Percentiles rank a stretch among this genome's conserved stretches.
Conservation (phyloP, 2,329 filamentous ascomycete genomes). For the Claviceps sp. region DNA sequence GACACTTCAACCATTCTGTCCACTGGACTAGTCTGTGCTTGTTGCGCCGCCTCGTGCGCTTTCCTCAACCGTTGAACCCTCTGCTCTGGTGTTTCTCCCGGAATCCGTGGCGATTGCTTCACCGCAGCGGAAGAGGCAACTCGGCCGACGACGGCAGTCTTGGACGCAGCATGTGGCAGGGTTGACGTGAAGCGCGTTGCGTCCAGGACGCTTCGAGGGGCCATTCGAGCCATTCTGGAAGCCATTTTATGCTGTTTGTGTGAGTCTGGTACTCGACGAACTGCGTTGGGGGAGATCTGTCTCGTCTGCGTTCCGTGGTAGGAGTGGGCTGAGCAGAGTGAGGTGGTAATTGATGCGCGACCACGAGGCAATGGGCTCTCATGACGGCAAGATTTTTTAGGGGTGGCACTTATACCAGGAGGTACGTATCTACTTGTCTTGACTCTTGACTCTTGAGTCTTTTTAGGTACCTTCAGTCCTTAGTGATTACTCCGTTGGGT, state of each 20-base stretch:
- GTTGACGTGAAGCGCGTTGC: slow-evolving; percentile 56
- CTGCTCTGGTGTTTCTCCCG: slow-evolving; percentile 52
- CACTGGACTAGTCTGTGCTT: slow-evolving; percentile 39
- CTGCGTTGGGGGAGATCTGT: neutral
- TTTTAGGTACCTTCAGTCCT: too few species aligned
- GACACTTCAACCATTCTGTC: slow-evolving; percentile 36
- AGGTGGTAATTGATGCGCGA: neutral
- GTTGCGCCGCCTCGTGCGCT: slow-evolving; percentile 52
- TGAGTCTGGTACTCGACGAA: too few species aligned
- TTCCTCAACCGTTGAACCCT: slow-evolving; percentile 55
- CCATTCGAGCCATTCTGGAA: slow-evolving; percentile 30
- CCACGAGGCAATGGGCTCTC: neutral
- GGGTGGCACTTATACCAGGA: neutral
- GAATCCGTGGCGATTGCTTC: slow-evolving; percentile 17
- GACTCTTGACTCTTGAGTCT: too few species aligned
- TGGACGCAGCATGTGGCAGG: slow-evolving; percentile 51
- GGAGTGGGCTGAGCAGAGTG: too few species aligned
- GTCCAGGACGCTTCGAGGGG: slow-evolving; percentile 59
- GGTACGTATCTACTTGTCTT: neutral
- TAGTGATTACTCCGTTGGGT: neutral
- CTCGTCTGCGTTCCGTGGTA: neutral
- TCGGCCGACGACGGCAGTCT: slow-evolving; percentile 29
- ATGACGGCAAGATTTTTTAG: slow-evolving; percentile 21
- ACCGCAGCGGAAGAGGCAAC: slow-evolving; percentile 10
- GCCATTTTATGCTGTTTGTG: slow-evolving; percentile 19